Conservation (phyloP, 805 yeast genomes). For the Ascoidea asiatica region DNA sequence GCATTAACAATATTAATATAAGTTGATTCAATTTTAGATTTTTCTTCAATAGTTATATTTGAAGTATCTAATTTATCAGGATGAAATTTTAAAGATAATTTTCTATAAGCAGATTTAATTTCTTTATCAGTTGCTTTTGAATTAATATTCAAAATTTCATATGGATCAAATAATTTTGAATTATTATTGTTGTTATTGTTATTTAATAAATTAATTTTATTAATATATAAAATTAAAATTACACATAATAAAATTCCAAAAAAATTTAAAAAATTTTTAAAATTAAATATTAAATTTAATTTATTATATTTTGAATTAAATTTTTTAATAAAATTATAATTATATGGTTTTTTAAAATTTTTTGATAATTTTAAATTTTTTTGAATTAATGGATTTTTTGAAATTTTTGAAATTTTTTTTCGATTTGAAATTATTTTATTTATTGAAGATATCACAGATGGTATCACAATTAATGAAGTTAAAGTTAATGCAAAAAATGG, state of each 20-base stretch:
- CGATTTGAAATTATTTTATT: slow-evolving; percentile 14
- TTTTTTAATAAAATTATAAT: slow-evolving; percentile 17
- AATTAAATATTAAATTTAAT: slow-evolving; percentile 6
- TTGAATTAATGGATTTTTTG: slow-evolving; percentile 11
- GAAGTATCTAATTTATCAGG: slow-evolving; percentile 69
- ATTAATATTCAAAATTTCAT: slow-evolving; percentile 67
- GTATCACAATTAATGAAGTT: slow-evolving; percentile 52
- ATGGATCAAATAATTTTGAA: slow-evolving; percentile 63
- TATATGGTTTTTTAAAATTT: slow-evolving; percentile 16
- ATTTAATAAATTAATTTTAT: slow-evolving; percentile 25
- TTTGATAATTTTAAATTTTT: slow-evolving; percentile 12
- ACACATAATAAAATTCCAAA: slow-evolving; percentile 13
- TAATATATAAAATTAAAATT: slow-evolving; percentile 25
- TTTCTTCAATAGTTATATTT: slow-evolving; percentile 42
- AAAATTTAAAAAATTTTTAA: slow-evolving; percentile 9
- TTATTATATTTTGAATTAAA: slow-evolving; percentile 19
- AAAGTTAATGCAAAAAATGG: slow-evolving; percentile 78
- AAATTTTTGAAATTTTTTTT: slow-evolving; percentile 13
- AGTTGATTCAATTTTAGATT: slow-evolving; percentile 49
- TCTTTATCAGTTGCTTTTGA: slow-evolving; percentile 60
- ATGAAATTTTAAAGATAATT: slow-evolving; percentile 76
- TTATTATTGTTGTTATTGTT: slow-evolving; percentile 24
- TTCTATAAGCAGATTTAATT: slow-evolving; percentile 72
- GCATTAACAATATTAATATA: slow-evolving; percentile 83
- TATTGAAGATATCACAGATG: slow-evolving; percentile 32